Conservation (phyloP, 306 rosid species). For the Crataegus laevigata region DNA sequence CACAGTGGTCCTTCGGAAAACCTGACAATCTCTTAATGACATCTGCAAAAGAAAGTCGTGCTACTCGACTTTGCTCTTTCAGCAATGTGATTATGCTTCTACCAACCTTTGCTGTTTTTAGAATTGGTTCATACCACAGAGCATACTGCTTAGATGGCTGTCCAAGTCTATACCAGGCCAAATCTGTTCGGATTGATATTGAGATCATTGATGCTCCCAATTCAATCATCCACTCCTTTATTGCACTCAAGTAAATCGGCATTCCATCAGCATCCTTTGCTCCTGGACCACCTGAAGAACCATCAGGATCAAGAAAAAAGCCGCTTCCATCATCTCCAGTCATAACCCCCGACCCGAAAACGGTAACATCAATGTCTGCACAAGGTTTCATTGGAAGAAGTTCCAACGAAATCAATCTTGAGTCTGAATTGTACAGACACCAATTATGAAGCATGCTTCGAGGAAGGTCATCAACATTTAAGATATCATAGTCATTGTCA, state of each 20-base stretch:
- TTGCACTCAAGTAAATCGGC: conserved; percentile 79
- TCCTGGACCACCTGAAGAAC: conserved; percentile 45
- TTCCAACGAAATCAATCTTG: conserved; percentile 81
- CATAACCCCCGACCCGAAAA: conserved; percentile 88
- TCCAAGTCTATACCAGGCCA: conserved; percentile 98
- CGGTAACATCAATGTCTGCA: conserved; percentile 81
- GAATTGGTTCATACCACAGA: conserved; percentile 75
- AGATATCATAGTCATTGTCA: conserved; percentile 43
- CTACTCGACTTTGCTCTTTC: conserved; percentile 79
- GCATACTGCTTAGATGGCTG: conserved; percentile 89
- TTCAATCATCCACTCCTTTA: conserved; percentile 97
- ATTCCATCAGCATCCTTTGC: conserved; percentile 60
- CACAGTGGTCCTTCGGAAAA: conserved; percentile 31
- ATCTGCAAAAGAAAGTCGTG: conserved; percentile 75
- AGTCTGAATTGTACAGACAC: conserved; percentile 83
- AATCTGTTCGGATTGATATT: conserved; percentile 82
- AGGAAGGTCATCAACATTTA: conserved; percentile 65
- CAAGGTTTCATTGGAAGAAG: conserved; percentile 98
- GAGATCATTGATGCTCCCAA: conserved; percentile 83
- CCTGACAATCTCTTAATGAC: conserved; percentile 60
- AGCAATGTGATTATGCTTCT: conserved; percentile 66
- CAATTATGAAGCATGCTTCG: conserved; percentile 80
- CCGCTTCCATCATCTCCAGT: conserved; percentile 84
- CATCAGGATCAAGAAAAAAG: conserved; percentile 62
- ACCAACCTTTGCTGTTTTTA: conserved; percentile 77